phyloP scores from a whole-genome alignment of 805 yeast genomes.

The Wickerhamomyces strasburgensis region DNA sequence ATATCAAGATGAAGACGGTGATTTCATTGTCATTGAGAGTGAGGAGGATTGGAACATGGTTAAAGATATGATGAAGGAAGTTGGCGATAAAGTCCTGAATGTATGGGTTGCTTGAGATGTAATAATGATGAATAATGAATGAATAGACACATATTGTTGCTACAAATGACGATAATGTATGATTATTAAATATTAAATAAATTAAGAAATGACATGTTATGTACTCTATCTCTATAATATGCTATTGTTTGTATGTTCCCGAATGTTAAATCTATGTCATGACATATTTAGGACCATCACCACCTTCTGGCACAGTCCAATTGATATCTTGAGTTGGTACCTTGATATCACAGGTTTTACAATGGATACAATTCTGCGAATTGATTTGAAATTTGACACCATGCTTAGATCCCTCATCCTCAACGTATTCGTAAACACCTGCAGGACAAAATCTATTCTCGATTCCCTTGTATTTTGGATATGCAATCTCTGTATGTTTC shows the following conservation, averaged over 20 bases:
- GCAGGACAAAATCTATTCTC: conserved; percentile 97
- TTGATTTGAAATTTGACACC: conserved; percentile 90
- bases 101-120: conserved; percentile 33
- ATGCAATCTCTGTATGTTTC: conserved; percentile 63
- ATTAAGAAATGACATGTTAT: conserved; percentile 5
- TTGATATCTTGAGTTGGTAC: conserved; percentile 90
- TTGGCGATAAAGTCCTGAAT: conserved; percentile 42
- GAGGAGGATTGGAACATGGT: conserved; percentile 90
- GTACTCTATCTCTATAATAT: conserved; percentile 1
- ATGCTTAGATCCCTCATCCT: conserved; percentile 48
- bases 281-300: conserved; percentile 96
- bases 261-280: conserved; percentile 60
- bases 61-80: conserved; percentile 57
- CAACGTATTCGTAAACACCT: conserved; percentile 89
- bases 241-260: too few relatives aligned
- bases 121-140: not conserved
- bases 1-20: conserved; percentile 95
- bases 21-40: conserved; percentile 76
- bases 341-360: conserved; percentile 97
- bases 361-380: conserved; percentile 95
- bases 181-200: too few relatives aligned
- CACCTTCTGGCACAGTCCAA: conserved; percentile 99
- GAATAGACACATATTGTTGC: not conserved
- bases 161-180: not conserved
- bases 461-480: conserved; percentile 76